These are phyloP conservation scores for California macrophylla DNA, from an alignment of 441 rosid genomes.

Conservation along the genomic window DNA sequence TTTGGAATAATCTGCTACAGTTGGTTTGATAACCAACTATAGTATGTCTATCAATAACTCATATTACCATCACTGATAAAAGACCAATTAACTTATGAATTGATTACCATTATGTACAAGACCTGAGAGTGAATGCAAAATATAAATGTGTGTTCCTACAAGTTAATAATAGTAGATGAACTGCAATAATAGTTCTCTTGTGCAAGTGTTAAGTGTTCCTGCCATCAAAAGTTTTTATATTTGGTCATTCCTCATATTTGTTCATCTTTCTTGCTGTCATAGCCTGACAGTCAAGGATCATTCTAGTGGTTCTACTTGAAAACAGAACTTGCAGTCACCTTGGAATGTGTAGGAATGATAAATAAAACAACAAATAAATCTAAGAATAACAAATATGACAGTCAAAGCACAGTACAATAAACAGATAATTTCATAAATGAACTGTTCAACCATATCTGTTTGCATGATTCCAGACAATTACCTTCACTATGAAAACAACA, in stretches of 20 bases:
- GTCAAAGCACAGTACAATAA: neutral
- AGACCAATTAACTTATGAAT: too few species aligned
- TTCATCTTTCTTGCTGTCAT: neutral
- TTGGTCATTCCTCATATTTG: neutral
- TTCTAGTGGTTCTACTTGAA: neutral
- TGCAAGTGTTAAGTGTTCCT: neutral
- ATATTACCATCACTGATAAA: neutral
- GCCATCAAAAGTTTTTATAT: neutral
- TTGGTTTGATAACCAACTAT: neutral
- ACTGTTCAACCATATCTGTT: neutral
- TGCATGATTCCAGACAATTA: slow-evolving; percentile 20
- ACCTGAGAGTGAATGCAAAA: neutral
- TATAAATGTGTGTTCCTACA: neutral
- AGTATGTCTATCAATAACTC: neutral
- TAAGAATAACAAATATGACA: neutral
- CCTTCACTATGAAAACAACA: slow-evolving; percentile 85
- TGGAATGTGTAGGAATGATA: neutral
- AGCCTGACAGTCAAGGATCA: neutral
- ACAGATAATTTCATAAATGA: neutral
- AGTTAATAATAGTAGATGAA: neutral
- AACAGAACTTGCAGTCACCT: neutral
- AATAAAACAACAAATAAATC: neutral
- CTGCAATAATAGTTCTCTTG: neutral
- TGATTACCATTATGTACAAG: neutral
- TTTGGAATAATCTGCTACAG: neutral